Conservation (phyloP, 108 stramenopile genomes). For the Cyclotella choctawhatcheeana region DNA sequence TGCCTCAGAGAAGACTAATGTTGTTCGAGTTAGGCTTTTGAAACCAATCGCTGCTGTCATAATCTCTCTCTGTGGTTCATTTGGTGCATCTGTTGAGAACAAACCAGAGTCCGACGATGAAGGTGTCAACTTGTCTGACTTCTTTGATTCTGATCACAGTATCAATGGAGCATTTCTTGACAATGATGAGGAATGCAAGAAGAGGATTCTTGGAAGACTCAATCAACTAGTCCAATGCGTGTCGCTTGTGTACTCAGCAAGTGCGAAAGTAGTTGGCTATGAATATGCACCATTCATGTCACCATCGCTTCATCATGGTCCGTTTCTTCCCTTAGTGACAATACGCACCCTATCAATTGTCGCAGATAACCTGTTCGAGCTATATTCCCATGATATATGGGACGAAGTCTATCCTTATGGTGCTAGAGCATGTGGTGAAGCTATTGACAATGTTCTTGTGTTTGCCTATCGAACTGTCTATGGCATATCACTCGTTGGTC, state of each 20-base stretch:
- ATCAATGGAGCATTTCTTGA: constrained; percentile 53
- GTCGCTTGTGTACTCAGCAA: constrained; percentile 49
- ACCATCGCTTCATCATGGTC: constrained; percentile 50
- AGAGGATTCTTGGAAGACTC: constrained; percentile 53
- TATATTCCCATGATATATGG: constrained; percentile 66
- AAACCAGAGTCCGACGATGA: not conserved
- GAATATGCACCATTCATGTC: constrained; percentile 10
- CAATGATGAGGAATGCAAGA: constrained; percentile 22
- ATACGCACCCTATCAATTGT: constrained; percentile 67
- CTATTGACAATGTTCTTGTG: constrained; percentile 65
- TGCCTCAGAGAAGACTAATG: constrained; percentile 24
- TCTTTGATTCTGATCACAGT: constrained; percentile 81
- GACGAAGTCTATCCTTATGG: constrained; percentile 63
- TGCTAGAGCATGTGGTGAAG: constrained; percentile 55
- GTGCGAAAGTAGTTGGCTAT: constrained; percentile 52
- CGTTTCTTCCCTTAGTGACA: constrained; percentile 69
- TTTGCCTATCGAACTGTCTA: constrained; percentile 69
- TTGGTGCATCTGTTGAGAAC: constrained; percentile 32
- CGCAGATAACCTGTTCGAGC: constrained; percentile 63
- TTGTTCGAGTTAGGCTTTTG: constrained; percentile 37
- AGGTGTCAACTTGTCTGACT: constrained; percentile 49
- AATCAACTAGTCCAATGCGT: constrained; percentile 75
- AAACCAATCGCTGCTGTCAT: constrained; percentile 65
- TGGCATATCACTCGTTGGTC: constrained; percentile 63
- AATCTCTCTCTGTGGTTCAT: constrained; percentile 71